These are phyloP conservation scores for Macrophomina pseudophaseolina DNA, from an alignment of 2,329 filamentous ascomycete species.

Conservation along the genomic window DNA sequence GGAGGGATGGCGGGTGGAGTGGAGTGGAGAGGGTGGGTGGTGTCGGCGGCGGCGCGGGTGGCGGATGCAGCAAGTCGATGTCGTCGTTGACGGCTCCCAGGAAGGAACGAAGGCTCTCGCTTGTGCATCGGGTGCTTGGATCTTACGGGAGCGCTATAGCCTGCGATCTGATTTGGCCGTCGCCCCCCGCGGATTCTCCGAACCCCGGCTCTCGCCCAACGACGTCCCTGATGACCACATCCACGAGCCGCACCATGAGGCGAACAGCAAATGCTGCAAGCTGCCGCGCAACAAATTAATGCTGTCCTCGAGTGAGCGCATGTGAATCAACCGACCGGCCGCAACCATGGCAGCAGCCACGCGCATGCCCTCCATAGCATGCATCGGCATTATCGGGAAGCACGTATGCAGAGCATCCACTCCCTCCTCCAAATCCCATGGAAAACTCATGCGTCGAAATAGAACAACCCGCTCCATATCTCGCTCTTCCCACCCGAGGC, in stretches of 20 bases:
- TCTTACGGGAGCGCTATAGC: conserved; percentile 20
- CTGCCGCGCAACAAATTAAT: background rate
- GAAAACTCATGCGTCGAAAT: conserved; percentile 28
- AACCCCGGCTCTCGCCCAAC: conserved; percentile 16
- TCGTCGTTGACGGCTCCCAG: conserved; percentile 36
- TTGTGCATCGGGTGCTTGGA: conserved; percentile 27
- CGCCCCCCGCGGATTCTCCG: conserved; percentile 1
- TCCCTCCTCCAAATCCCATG: conserved; percentile 16
- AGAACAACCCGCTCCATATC: conserved; percentile 97
- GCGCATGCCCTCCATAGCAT: conserved; percentile 77
- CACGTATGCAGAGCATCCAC: conserved; percentile 62
- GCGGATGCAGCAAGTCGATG: conserved; percentile 38
- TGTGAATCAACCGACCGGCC: conserved; percentile 1
- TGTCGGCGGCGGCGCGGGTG: conserved; percentile 35
- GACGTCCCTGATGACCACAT: conserved; percentile 19
- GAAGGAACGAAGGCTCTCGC: conserved; percentile 24
- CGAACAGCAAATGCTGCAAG: background rate
- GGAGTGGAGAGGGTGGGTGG: conserved; percentile 33
- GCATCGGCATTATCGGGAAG: conserved; percentile 91
- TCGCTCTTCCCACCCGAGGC: conserved; percentile 80
- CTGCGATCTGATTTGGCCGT: conserved; percentile 22
- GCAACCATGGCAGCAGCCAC: conserved; percentile 47
- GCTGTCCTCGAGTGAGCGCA: background rate
- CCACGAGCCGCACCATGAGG: background rate
- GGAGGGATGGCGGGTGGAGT: conserved; percentile 36